Percentiles rank a stretch among this genome's conserved stretches.
These are phyloP conservation scores for Pseudonitzschia delicatissima DNA, from an alignment of 108 stramenopile species.

Conservation along the genomic window DNA sequence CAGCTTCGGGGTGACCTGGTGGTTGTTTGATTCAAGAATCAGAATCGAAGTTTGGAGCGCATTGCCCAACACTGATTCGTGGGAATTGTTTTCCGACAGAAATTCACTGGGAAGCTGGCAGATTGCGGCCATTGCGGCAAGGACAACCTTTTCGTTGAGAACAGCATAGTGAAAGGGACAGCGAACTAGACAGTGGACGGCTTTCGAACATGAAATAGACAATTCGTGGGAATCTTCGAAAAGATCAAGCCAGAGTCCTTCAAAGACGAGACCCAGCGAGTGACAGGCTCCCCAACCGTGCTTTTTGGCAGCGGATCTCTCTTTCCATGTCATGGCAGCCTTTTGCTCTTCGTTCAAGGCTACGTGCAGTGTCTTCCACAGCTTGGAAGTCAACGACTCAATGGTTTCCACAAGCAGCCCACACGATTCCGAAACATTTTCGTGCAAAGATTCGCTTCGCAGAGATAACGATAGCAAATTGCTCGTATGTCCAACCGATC, in stretches of 20 bases:
- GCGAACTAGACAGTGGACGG: neutral
- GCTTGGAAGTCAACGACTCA: constrained; percentile 30
- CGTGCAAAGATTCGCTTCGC: neutral
- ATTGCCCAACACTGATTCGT: constrained; percentile 17
- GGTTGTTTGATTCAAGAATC: neutral
- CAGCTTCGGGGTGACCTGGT: neutral
- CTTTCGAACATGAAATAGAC: neutral
- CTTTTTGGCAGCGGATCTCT: constrained; percentile 62
- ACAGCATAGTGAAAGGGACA: constrained; percentile 11
- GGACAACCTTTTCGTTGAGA: constrained; percentile 29
- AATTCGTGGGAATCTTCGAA: neutral
- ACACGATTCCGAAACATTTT: constrained; percentile 6
- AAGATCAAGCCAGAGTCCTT: neutral
- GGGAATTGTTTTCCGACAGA: neutral
- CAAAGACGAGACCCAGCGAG: constrained; percentile 34
- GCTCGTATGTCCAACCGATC: constrained; percentile 53
- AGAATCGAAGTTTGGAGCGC: constrained; percentile 9
- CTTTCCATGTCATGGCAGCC: constrained; percentile 58
- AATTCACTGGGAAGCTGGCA: neutral
- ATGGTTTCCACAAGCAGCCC: constrained; percentile 24
- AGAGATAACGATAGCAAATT: constrained; percentile 31
- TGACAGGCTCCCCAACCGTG: constrained; percentile 75
- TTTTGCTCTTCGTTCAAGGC: constrained; percentile 34
- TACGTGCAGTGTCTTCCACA: constrained; percentile 40
- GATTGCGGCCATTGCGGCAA: constrained; percentile 30